Evolutionary conservation across 345 rosid species (phyloP).

Genomic region (Rhodomyrtus tomentosa): DNA sequence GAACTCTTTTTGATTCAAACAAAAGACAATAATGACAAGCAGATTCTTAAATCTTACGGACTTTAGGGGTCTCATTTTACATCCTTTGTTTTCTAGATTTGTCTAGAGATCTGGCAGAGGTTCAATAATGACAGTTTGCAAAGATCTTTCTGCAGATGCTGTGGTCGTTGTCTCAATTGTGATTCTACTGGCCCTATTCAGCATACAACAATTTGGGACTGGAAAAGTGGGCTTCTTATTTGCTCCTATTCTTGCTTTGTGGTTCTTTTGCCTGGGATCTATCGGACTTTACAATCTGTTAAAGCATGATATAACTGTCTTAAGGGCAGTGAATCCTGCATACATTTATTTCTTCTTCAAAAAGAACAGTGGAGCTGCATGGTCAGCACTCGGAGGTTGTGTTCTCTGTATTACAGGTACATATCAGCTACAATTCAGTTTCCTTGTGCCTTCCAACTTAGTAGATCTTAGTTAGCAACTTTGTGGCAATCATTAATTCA

Average conservation of each 20-base stretch:
- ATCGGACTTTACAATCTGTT: slow-evolving; percentile 74
- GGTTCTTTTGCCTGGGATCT: slow-evolving; percentile 87
- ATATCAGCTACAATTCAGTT: background rate
- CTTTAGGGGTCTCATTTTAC: background rate
- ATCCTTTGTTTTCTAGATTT: background rate
- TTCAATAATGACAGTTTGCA: background rate
- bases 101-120: background rate
- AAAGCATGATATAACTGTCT: slow-evolving; percentile 48
- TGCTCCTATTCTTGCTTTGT: slow-evolving; percentile 74
- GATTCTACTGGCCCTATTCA: slow-evolving; percentile 65
- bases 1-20: background rate
- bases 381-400: slow-evolving; percentile 97
- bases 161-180: slow-evolving; percentile 55
- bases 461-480: background rate
- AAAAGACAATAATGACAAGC: background rate
- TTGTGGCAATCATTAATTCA: background rate
- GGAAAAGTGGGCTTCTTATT: slow-evolving; percentile 85
- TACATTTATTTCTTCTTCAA: slow-evolving; percentile 72
- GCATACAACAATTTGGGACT: slow-evolving; percentile 85
- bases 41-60: background rate
- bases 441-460: background rate
- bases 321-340: slow-evolving; percentile 75
- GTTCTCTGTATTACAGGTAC: slow-evolving; percentile 91
- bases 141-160: slow-evolving; percentile 41
- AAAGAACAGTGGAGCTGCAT: slow-evolving; percentile 62